These are phyloP conservation scores for Parachaetomium inaequale DNA, from an alignment of 495 filamentous ascomycete species.

Conservation along the genomic window DNA sequence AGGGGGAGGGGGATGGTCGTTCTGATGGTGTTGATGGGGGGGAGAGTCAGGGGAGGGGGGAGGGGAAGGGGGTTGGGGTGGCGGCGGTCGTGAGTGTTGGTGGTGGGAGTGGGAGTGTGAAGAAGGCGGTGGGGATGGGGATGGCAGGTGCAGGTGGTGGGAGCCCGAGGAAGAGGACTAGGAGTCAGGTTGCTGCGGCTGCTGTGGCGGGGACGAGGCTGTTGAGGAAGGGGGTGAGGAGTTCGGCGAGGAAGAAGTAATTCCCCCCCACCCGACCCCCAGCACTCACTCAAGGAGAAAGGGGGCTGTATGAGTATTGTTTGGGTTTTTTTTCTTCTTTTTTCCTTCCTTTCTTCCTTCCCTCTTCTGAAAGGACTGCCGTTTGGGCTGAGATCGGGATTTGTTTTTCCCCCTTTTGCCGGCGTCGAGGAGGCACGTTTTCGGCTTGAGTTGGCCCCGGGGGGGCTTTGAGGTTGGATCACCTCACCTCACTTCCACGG, in stretches of 20 bases:
- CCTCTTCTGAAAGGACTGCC: not conserved
- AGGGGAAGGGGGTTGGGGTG: not conserved
- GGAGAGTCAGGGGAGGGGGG: not conserved
- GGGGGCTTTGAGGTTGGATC: not conserved
- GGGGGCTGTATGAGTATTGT: not conserved
- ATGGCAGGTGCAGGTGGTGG: not conserved
- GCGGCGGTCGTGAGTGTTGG: not conserved
- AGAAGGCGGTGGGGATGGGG: not conserved
- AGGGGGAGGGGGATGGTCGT: not conserved
- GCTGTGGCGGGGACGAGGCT: not conserved
- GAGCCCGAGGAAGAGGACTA: slow-evolving; percentile 5
- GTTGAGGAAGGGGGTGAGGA: slow-evolving; percentile 10
- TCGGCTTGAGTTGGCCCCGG: too few species aligned
- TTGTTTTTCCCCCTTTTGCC: not conserved
- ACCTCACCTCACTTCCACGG: not conserved
- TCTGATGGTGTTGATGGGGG: not conserved
- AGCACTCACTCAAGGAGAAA: too few species aligned
- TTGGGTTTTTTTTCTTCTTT: not conserved
- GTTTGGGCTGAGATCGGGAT: not conserved
- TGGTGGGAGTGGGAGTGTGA: not conserved
- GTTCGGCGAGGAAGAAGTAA: slow-evolving; percentile 9
- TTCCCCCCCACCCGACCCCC: too few species aligned
- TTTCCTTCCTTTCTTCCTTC: not conserved
- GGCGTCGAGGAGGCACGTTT: not conserved
- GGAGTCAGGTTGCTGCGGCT: slow-evolving; percentile 3